Evolutionary conservation across 2,329 filamentous ascomycete genomes (phyloP).

Genomic region (Nemania serpens): DNA sequence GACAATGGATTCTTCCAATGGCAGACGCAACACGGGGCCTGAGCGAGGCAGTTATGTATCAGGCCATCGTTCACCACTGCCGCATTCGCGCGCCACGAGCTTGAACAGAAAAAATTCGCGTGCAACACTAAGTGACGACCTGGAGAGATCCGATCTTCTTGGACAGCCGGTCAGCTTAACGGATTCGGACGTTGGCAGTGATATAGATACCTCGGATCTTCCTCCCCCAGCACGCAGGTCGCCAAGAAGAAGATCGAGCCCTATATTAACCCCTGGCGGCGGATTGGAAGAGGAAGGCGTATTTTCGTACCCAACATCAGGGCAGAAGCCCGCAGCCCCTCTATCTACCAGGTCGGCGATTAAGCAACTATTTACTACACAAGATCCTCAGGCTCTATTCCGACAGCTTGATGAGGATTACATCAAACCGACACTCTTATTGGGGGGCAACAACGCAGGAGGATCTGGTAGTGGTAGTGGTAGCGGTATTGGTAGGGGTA

Average conservation of each 20-base stretch:
- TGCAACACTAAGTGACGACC: conserved; percentile 47
- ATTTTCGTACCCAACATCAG: conserved; percentile 44
- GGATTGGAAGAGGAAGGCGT: conserved; percentile 40
- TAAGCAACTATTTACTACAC: conserved; percentile 78
- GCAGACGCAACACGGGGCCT: conserved; percentile 34
- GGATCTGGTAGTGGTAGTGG: conserved; percentile 29
- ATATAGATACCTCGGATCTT: conserved; percentile 69
- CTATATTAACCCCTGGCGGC: conserved; percentile 42
- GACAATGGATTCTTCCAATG: conserved; percentile 49
- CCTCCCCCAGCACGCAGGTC: conserved; percentile 61
- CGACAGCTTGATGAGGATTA: conserved; percentile 93
- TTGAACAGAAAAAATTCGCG: conserved; percentile 59
- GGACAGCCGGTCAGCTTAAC: conserved; percentile 51
- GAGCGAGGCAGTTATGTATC: conserved; percentile 57
- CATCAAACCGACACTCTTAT: conserved; percentile 86
- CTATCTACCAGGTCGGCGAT: conserved; percentile 79
- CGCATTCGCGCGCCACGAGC: conserved; percentile 50
- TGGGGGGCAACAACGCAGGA: conserved; percentile 65
- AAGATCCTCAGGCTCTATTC: conserved; percentile 90
- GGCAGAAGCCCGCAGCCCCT: conserved; percentile 44
- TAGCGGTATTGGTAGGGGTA: conserved; percentile 33
- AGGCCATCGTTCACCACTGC: conserved; percentile 55
- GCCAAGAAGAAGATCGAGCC: conserved; percentile 47
- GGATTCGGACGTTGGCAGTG: conserved; percentile 65
- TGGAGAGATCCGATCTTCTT: conserved; percentile 62